phyloP scores from a whole-genome alignment of 148 eudicot species.

The Agrostemma githago region DNA sequence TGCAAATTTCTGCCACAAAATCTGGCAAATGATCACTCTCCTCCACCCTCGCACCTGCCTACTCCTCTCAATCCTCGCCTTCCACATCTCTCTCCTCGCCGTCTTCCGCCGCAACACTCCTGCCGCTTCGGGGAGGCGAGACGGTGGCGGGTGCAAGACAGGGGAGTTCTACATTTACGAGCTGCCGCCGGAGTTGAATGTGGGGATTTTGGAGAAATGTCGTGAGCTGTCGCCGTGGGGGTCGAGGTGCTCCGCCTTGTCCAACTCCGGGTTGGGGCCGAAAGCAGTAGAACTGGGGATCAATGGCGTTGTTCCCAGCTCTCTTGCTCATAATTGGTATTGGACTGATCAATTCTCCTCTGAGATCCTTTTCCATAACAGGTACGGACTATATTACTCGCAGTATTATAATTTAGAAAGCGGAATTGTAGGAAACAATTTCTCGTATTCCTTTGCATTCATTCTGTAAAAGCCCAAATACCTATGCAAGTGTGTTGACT shows the following conservation, averaged over 20 bases:
- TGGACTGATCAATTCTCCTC: slow-evolving; percentile 72
- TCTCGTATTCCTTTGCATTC: no score
- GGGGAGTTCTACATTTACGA: slow-evolving; percentile 67
- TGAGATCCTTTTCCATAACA: slow-evolving; percentile 57
- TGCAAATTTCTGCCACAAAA: no score
- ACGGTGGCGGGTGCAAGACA: slow-evolving; percentile 23
- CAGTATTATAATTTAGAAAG: no score
- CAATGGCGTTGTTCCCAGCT: slow-evolving; percentile 31
- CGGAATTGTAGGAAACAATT: no score
- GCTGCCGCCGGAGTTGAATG: slow-evolving; percentile 55
- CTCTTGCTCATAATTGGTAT: slow-evolving; percentile 40
- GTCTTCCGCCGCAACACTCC: slow-evolving; percentile 10
- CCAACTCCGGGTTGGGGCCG: slow-evolving; percentile 61
- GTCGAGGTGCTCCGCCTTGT: slow-evolving; percentile 48
- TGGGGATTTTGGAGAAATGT: slow-evolving; percentile 48
- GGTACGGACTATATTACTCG: not conserved
- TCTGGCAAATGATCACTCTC: not conserved
- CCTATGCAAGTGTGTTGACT: no score
- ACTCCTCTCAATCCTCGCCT: slow-evolving; percentile 42
- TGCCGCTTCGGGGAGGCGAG: not conserved
- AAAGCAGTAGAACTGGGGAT: slow-evolving; percentile 25
- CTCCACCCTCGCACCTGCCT: slow-evolving; percentile 56
- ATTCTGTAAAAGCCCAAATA: no score
- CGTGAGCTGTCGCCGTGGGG: slow-evolving; percentile 49
- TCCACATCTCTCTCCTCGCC: slow-evolving; percentile 45